These are phyloP conservation scores for Aspergillus costaricaensis DNA, from an alignment of 2,329 filamentous ascomycete species.

Conservation along the genomic window DNA sequence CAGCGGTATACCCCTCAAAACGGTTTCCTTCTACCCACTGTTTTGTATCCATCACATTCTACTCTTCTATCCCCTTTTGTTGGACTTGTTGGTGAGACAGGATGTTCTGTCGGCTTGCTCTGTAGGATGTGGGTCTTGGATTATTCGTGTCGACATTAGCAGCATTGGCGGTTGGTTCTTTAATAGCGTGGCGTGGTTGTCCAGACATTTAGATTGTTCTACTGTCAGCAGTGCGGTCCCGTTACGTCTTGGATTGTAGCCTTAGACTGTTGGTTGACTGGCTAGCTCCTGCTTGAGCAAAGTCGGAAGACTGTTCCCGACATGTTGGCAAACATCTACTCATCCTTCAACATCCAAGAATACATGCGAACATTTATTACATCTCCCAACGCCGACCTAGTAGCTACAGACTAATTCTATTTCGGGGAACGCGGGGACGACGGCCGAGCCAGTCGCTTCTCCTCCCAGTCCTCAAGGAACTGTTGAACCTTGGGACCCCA, in stretches of 20 bases:
- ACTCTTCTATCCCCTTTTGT: conserved; percentile 12
- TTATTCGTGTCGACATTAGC: not conserved
- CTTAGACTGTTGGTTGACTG: not conserved
- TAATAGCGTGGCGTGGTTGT: not conserved
- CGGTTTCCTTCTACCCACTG: conserved; percentile 25
- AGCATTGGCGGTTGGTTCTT: not conserved
- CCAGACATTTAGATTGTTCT: not conserved
- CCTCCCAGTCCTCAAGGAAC: conserved; percentile 57
- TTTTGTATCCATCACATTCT: conserved; percentile 16
- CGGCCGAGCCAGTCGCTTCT: conserved; percentile 35
- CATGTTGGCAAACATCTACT: no score
- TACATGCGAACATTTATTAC: not conserved
- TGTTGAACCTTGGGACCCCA: conserved; percentile 75
- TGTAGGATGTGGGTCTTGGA: not conserved
- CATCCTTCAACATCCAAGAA: not conserved
- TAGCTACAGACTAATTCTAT: not conserved
- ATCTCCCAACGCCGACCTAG: not conserved
- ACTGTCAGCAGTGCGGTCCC: not conserved
- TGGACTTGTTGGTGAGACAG: conserved; percentile 20
- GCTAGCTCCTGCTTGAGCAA: no score
- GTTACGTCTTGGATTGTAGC: conserved; percentile 4
- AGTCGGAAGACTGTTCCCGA: not conserved
- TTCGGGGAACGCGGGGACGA: not conserved
- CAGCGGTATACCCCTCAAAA: conserved; percentile 36
- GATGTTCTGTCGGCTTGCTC: conserved; percentile 8